A percentile compares a stretch with the other conserved stretches of the same genome.
phyloP scores from a whole-genome alignment of 2,329 filamentous ascomycete genomes.

The Diaporthe citri region DNA sequence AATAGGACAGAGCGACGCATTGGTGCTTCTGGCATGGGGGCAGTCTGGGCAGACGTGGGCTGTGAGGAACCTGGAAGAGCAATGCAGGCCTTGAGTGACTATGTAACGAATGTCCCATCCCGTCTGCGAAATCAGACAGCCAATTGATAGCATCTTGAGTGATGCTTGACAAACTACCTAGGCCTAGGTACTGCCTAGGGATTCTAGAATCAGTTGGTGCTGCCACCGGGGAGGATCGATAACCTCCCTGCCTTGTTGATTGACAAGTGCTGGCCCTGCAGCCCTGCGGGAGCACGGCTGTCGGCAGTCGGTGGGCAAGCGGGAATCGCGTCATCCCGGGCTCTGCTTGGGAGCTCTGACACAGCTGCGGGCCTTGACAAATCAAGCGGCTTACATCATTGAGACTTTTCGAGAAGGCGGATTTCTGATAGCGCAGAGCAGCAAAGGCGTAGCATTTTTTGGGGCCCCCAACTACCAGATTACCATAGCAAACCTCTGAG shows the following conservation, averaged over 20 bases:
- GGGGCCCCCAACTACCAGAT: constrained; percentile 12
- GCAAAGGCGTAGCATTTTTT: constrained; percentile 1
- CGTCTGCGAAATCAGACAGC: too few species aligned
- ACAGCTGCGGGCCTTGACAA: constrained; percentile 36
- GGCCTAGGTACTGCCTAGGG: too few species aligned
- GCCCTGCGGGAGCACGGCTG: not conserved
- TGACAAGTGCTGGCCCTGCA: not conserved
- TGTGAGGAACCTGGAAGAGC: too few species aligned
- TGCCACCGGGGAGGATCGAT: not conserved
- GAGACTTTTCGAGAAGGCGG: constrained; percentile 29
- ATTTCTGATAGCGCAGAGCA: constrained; percentile 7
- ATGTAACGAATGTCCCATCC: too few species aligned
- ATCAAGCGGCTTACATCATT: constrained; percentile 39
- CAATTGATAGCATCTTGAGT: too few species aligned
- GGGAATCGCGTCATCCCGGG: constrained; percentile 12
- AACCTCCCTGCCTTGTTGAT: not conserved
- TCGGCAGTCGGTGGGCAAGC: constrained; percentile 15
- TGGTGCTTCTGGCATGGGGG: too few species aligned
- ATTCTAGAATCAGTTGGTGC: not conserved
- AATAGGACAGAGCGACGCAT: not conserved
- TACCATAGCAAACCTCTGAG: constrained; percentile 7
- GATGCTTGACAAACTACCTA: too few species aligned
- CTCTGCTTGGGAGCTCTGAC: constrained; percentile 2
- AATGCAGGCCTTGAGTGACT: too few species aligned
- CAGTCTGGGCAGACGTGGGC: too few species aligned